Conservation (phyloP, 2,329 filamentous ascomycete species). For the Neophaeococcomyces aloes region DNA sequence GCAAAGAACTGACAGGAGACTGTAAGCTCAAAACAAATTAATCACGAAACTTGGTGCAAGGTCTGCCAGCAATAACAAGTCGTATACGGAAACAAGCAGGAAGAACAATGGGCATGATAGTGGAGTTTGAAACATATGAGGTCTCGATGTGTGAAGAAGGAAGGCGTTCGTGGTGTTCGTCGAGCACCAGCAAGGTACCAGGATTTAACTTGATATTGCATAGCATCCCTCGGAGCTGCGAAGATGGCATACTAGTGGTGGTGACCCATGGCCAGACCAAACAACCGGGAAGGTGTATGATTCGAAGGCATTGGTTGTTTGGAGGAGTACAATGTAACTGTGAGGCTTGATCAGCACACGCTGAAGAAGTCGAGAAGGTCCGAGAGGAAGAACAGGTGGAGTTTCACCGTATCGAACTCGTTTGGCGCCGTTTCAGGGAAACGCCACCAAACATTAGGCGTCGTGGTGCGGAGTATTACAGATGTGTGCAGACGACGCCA, state of each 20-base stretch:
- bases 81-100: background rate
- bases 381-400: background rate
- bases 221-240: background rate
- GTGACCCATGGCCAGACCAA: background rate
- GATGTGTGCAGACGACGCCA: too few relatives aligned
- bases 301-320: background rate
- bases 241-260: background rate
- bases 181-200: constrained; percentile 3
- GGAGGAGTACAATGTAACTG: background rate
- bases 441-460: background rate
- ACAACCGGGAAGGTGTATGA: background rate
- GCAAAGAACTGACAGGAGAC: background rate
- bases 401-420: background rate
- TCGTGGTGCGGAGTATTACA: too few relatives aligned
- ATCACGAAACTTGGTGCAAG: background rate
- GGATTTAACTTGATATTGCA: background rate
- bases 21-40: background rate
- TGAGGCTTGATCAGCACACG: background rate
- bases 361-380: background rate
- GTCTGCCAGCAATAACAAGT: background rate
- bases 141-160: background rate
- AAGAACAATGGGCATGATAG: background rate
- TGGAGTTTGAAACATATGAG: background rate
- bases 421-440: constrained; percentile 5
- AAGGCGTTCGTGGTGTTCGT: background rate